phyloP scores from a whole-genome alignment of 176 grass and related monocot genomes.

The Rhynchospora tenuis region DNA sequence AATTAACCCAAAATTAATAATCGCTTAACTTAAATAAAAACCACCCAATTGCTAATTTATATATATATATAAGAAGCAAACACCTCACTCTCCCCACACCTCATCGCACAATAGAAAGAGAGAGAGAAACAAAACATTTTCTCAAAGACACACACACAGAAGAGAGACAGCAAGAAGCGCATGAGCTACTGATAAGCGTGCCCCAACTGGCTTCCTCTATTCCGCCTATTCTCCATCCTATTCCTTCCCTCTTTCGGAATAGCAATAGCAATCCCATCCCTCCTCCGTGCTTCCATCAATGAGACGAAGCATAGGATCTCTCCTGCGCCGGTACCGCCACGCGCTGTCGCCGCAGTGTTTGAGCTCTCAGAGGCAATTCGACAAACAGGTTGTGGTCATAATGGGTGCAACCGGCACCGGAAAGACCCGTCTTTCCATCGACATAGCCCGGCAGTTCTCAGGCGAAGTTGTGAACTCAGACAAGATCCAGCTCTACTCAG shows the following conservation, averaged over 20 bases:
- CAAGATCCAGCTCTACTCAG: conserved; percentile 80
- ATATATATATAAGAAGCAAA: not conserved
- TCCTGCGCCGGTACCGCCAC: not conserved
- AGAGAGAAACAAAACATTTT: not conserved
- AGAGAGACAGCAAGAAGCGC: not conserved
- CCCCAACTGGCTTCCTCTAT: conserved; percentile 12
- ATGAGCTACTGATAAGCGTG: conserved; percentile 25
- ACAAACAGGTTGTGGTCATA: conserved; percentile 45
- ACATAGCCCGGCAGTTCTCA: conserved; percentile 46
- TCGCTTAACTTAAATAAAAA: not conserved
- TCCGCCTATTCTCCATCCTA: not conserved
- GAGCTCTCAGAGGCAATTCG: not conserved
- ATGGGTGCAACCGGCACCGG: conserved; percentile 85
- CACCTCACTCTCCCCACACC: not conserved
- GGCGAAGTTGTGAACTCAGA: conserved; percentile 87
- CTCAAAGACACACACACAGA: not conserved
- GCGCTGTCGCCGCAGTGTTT: not conserved
- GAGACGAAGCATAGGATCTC: conserved; percentile 13
- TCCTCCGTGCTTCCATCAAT: not conserved
- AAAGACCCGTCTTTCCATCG: conserved; percentile 86
- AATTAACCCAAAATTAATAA: not conserved
- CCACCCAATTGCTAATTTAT: not conserved
- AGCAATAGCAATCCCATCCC: not conserved
- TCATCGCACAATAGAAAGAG: not conserved
- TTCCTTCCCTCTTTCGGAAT: not conserved